Base-by-base conservation (phyloP, 257 asterid species). In the Ajuga chamaepitys region DNA sequence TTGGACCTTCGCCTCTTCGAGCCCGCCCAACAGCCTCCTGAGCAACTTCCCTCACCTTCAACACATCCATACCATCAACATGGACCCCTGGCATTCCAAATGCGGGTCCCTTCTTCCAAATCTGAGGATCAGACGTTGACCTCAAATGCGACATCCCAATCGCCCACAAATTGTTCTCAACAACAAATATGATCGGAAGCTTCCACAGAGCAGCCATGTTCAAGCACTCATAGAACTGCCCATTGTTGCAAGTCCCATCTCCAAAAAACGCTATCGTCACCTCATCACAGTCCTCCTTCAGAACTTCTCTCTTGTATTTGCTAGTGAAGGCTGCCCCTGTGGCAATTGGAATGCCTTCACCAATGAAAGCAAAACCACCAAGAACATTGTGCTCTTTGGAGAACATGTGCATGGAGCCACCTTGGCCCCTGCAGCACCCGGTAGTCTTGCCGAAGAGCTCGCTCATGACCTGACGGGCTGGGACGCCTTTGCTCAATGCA, bases 351-450 rank as follows among this genome's bases (percentile, higher is more conserved):
- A 94, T 94, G 52, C 99, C 97, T 72, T 94, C 99, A 24, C 99
- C 99, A 3, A 90, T 94, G 70, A 88, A 94, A 41, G 99, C 97
- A 21, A 94, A 94, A 13, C 97, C 99, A 48, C 99, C 99, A 12
- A 94, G 86, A 54, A 94, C 64, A 20, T 90, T 90, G 82, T 94
- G 96, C 79, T 94, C 97, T 73, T 90, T 90, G 45, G 99, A 94
- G 85, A 94, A 94, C 98, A 94, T 94, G 81, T 90, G 99, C 99
- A 94, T 94, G 0, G 99, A 94, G 34, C 99, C 99, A 72, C 99
- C 97, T 80, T 94, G 96, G 71, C 99, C 99, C 65, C 97, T 77
- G 79, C 97, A 94, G 82, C 97, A 94, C 57, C 99, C 99, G 5
- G 96, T 94, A 74, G 95, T 81, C 82, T 90, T 94, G 9, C 99